Evolutionary conservation across 1,139 yeast species (phyloP), one percentile per base, ranked within the genome.

Genomic region (Candida labiduridarum): DNA sequence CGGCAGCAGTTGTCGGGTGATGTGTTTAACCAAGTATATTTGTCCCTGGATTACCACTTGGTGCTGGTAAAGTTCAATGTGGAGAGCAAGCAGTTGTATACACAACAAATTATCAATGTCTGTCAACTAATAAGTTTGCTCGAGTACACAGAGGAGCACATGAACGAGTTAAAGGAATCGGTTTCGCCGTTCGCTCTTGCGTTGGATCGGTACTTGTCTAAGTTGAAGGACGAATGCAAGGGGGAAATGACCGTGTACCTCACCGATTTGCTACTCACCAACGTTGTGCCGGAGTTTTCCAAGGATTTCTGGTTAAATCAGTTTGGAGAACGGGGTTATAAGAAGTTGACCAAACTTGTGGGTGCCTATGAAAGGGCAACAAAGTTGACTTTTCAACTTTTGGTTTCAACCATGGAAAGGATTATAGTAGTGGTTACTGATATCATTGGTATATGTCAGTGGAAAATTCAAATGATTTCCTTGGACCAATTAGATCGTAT

Each of bases 291-390:
- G 1, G 71, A 67, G 31, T 35, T 50, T 2, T 57, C 68, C 14
- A 69, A 67, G 47, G 80, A 76, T 57, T 76, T 56, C 54, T 76
- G 79, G 79, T 55, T 73, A 18, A 75, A 76, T 55, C 80, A 76
- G 51, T 71, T 88, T 39, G 91, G 89, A 1, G 94, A 88, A 54
- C 71, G 89, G 53, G 91, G 90, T 11, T 65, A 82, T 41, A 84
- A 82, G 55, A 74, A 81, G 57, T 80, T 92, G 80, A 67, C 69
- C 10, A 79, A 78, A 50, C 53, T 78, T 19, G 86, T 87, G 0
- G 71, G 73, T 42, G 60, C 73, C 0, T 84, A 80, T 60, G 89
- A 84, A 36, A 62, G 64, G 41, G 64, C 76, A 0, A 66, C 84
- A 48, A 76, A 78, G 52, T 60, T 69, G 0, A 56, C 82, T 1